Conservation (phyloP, 805 yeast genomes). For the Isabelozyma heimii region DNA sequence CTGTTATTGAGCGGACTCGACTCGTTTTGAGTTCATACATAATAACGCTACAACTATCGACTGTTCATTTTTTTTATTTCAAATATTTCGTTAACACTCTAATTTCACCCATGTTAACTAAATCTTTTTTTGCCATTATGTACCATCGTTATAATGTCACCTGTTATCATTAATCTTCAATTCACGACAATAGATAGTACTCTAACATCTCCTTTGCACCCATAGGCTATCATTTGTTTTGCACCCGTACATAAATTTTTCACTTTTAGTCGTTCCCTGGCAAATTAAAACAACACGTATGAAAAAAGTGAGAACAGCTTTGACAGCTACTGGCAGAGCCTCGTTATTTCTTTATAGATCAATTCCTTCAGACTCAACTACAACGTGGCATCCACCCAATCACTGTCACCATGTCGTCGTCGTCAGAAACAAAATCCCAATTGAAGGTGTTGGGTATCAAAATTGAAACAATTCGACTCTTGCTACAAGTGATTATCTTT, state of each 20-base stretch:
- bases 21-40: too few species aligned
- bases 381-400: not conserved
- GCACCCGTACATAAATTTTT: not conserved
- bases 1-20: too few species aligned
- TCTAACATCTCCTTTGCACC: not conserved
- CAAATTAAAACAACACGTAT: not conserved
- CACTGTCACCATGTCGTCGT: not conserved
- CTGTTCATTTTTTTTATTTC: too few species aligned
- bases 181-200: too few species aligned
- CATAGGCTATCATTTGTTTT: too few species aligned
- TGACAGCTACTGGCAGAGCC: not conserved
- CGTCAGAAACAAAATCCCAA: conserved; percentile 11
- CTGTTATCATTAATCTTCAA: too few species aligned
- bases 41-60: too few species aligned
- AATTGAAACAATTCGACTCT: conserved; percentile 36
- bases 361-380: not conserved
- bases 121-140: too few species aligned
- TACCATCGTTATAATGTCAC: too few species aligned
- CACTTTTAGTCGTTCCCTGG: not conserved
- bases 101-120: too few species aligned
- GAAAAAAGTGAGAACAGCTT: not conserved
- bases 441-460: conserved; percentile 27
- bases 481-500: conserved; percentile 67
- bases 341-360: not conserved
- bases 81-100: too few species aligned